Base-by-base conservation (phyloP, 1,284 basidiomycete species). In the Irpex lacteus region DNA sequence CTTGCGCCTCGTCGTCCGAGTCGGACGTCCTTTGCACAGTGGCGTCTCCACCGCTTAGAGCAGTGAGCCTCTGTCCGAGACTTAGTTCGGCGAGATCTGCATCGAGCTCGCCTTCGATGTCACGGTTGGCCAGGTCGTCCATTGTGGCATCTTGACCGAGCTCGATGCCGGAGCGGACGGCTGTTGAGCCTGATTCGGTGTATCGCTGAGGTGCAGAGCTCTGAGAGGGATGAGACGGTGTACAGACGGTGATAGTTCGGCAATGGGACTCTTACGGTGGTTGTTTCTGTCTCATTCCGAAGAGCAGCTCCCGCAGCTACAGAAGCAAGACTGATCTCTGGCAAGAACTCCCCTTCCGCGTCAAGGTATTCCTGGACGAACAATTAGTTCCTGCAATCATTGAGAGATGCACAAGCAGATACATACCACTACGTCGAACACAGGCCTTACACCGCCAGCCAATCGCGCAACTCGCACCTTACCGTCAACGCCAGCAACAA, bases 81-180 rank as follows among this genome's bases (percentile, higher is more conserved):
- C 92, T 94, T 32, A 96, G 84, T 75, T 98, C 95, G 3, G 95
- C 94, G 62, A 95, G 82, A 73, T 96, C 88, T 7, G 90, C 88
- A 68, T 95, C 92, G 18, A 96, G 83, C 21, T 86, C 80, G 32
- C 91, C 91, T 36, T 92, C 89, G 5, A 85, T 73, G 63, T 85
- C 80, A 37, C 76, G 80, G 47, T 77, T 73, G 15, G 77, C 76
- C 6, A 82, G 73, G 62, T 86, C 85, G 66, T 87, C 89, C 69
- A 83, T 78, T 26, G 81, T 76, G 64, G 83, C 80, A 62, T 87
- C 85, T 69, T 87, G 84, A 32, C 85, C 89, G 5, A 87, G 75
- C 66, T 89, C 85, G 32, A 80, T 73, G 5, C 90, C 91, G 34
- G 87, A 88, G 55, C 81, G 82, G 53, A 92, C 80, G 13, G 84